Evolutionary conservation across 352 stramenopile species (phyloP).

Genomic region (Pythium folliculosum): DNA sequence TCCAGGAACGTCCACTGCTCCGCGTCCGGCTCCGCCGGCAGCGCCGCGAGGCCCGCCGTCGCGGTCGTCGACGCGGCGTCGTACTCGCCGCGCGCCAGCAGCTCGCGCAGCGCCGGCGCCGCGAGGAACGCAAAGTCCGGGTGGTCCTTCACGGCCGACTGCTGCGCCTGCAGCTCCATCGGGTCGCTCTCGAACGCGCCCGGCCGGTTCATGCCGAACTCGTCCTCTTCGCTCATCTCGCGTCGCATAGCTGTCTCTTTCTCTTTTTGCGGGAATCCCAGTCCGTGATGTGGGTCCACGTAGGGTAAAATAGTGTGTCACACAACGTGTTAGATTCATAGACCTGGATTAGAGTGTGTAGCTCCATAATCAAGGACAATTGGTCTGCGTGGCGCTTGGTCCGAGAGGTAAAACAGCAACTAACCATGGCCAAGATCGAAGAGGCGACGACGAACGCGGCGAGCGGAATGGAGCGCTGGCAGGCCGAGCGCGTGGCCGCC

Average conservation of each 20-base stretch:
- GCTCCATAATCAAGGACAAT: not conserved
- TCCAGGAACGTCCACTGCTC: constrained; percentile 71
- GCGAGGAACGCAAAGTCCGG: constrained; percentile 68
- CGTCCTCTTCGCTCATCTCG: constrained; percentile 51
- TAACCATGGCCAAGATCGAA: constrained; percentile 40
- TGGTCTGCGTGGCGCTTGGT: too few relatives aligned
- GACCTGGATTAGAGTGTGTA: not conserved
- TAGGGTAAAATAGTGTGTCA: constrained; percentile 4
- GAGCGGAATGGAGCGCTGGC: constrained; percentile 38
- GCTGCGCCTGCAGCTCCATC: constrained; percentile 52
- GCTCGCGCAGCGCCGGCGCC: constrained; percentile 32
- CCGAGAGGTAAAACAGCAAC: not conserved
- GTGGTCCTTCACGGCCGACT: constrained; percentile 61
- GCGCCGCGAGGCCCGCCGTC: not conserved
- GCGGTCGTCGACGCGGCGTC: constrained; percentile 8
- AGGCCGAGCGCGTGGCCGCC: constrained; percentile 40
- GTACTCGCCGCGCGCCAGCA: constrained; percentile 2
- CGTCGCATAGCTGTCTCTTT: constrained; percentile 5
- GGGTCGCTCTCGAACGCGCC: constrained; percentile 58
- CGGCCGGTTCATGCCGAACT: constrained; percentile 72
- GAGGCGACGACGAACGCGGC: constrained; percentile 24
- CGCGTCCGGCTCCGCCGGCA: constrained; percentile 49
- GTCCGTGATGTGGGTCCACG: constrained; percentile 16
- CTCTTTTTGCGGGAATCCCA: not conserved
- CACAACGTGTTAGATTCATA: not conserved